Percentiles rank a stretch among this genome's conserved stretches.
Evolutionary conservation across 1,139 yeast genomes (phyloP).

Genomic region (Meyerozyma guilliermondii): DNA sequence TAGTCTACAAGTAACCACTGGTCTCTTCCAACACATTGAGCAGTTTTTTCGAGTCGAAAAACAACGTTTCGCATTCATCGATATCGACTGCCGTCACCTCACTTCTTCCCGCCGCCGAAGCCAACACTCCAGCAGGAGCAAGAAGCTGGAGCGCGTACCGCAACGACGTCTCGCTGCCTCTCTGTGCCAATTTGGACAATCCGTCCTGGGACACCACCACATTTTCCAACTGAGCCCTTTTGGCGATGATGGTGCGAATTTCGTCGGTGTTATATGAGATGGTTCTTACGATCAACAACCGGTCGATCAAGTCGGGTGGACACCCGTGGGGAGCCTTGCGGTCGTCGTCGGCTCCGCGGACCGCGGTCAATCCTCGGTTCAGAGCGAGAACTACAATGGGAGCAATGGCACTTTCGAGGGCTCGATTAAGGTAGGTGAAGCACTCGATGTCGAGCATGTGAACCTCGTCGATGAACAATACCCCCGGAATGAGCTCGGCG

Average conservation of each 20-base stretch:
- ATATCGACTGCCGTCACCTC: constrained; percentile 70
- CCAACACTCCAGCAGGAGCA: constrained; percentile 85
- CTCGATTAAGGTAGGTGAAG: constrained; percentile 89
- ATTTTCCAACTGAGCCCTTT: constrained; percentile 74
- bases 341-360: constrained; percentile 82
- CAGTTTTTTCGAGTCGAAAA: constrained; percentile 86
- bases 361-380: constrained; percentile 87
- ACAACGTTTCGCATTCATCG: constrained; percentile 80
- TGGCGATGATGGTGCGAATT: constrained; percentile 72
- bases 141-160: constrained; percentile 89
- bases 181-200: constrained; percentile 62
- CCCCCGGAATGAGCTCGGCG: constrained; percentile 98
- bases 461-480: constrained; percentile 93
- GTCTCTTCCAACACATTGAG: constrained; percentile 64
- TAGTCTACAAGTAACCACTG: constrained; percentile 40
- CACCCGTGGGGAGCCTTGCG: constrained; percentile 88
- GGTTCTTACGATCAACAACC: constrained; percentile 87
- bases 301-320: constrained; percentile 90
- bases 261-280: constrained; percentile 82
- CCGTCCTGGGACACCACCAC: constrained; percentile 63
- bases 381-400: constrained; percentile 95
- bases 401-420: constrained; percentile 86
- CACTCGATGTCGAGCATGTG: constrained; percentile 97
- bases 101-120: constrained; percentile 65
- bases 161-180: constrained; percentile 72